Conservation (phyloP, 805 yeast species). For the Candida coleopterorum region DNA sequence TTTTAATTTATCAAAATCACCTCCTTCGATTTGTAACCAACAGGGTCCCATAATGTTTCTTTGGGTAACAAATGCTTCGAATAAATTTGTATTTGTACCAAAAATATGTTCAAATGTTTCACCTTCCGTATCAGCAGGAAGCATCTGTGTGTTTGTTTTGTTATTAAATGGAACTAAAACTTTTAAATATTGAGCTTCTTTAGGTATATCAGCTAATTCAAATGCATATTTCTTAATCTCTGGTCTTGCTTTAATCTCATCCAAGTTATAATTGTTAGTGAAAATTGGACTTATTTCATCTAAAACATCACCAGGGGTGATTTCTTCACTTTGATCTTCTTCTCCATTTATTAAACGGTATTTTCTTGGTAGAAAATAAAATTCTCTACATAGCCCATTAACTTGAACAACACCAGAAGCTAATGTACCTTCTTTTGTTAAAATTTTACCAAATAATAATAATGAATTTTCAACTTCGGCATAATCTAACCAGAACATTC, state of each 20-base stretch:
- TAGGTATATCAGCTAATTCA: slow-evolving; percentile 76
- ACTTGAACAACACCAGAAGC: slow-evolving; percentile 78
- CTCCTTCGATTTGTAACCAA: slow-evolving; percentile 75
- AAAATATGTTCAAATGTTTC: slow-evolving; percentile 73
- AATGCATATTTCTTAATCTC: slow-evolving; percentile 80
- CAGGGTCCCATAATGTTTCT: slow-evolving; percentile 95
- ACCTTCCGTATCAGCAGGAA: slow-evolving; percentile 67
- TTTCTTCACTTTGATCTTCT: slow-evolving; percentile 20
- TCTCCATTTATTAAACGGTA: slow-evolving; percentile 38
- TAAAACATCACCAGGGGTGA: slow-evolving; percentile 57
- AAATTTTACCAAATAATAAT: slow-evolving; percentile 76
- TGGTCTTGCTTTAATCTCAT: slow-evolving; percentile 63
- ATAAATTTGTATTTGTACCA: slow-evolving; percentile 68
- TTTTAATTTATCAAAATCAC: slow-evolving; percentile 52
- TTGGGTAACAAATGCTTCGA: slow-evolving; percentile 82
- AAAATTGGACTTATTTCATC: slow-evolving; percentile 70
- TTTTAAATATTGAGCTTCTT: slow-evolving; percentile 73
- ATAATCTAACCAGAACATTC: slow-evolving; percentile 88
- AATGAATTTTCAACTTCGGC: slow-evolving; percentile 69
- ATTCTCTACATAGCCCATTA: slow-evolving; percentile 61
- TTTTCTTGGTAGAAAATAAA: slow-evolving; percentile 72
- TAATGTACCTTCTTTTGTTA: slow-evolving; percentile 50
- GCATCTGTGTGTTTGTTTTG: slow-evolving; percentile 44
- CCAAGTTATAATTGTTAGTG: slow-evolving; percentile 57
- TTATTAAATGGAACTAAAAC: slow-evolving; percentile 72